phyloP scores from a whole-genome alignment of 2,329 filamentous ascomycete species.

The Aspergillus tamarii region DNA sequence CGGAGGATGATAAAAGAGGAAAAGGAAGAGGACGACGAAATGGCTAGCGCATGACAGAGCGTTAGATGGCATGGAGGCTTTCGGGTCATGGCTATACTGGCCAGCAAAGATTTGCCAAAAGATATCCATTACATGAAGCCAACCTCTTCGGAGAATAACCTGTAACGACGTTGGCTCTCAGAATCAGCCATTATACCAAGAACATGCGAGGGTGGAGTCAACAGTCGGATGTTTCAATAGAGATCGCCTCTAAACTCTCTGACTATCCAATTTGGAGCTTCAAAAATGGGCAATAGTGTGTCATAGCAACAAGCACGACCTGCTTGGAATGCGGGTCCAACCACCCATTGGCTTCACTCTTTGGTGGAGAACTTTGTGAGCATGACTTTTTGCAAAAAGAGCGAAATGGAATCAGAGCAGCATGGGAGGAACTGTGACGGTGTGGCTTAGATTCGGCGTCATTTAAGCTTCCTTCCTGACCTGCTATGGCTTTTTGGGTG shows the following conservation, averaged over 20 bases:
- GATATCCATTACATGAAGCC: background rate
- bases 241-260: background rate
- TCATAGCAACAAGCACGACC: conserved; percentile 24
- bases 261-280: background rate
- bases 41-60: background rate
- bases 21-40: background rate
- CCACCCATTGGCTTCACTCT: background rate
- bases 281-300: background rate
- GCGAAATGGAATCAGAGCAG: background rate
- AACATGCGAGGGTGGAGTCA: background rate
- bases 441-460: background rate
- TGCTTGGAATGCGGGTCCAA: conserved; percentile 25
- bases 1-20: background rate
- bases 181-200: background rate
- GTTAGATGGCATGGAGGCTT: background rate
- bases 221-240: background rate
- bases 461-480: background rate
- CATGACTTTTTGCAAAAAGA: background rate
- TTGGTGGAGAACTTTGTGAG: background rate
- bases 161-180: background rate
- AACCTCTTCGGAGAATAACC: conserved; percentile 11
- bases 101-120: conserved; percentile 8
- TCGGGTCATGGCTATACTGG: background rate
- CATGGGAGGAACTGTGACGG: background rate
- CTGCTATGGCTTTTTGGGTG: background rate